Evolutionary conservation across 495 filamentous ascomycete species (phyloP).

Genomic region (Recurvomyces mirabilis): DNA sequence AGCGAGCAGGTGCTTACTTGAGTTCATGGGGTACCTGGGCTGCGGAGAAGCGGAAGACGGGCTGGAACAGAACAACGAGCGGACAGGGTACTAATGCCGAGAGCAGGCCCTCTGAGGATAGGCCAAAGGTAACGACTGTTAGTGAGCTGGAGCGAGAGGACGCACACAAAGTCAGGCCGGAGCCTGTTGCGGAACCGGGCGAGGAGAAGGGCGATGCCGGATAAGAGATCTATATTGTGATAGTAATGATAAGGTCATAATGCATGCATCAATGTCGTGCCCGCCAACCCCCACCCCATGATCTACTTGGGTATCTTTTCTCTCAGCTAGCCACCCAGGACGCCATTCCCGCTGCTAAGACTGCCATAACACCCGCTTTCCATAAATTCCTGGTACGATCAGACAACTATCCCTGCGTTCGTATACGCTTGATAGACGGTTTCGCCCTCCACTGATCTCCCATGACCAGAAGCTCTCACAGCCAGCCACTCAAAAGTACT

Average conservation of each 20-base stretch:
- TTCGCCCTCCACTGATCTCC: too few species aligned
- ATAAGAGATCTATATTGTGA: too few species aligned
- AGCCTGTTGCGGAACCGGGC: background rate
- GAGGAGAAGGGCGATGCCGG: background rate
- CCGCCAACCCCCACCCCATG: too few species aligned
- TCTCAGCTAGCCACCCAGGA: background rate
- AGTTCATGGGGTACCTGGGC: constrained; percentile 95
- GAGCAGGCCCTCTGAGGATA: background rate
- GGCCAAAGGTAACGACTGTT: constrained; percentile 19
- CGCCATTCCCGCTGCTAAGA: too few species aligned
- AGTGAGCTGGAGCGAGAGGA: constrained; percentile 16
- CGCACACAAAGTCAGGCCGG: background rate
- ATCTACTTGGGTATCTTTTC: too few species aligned
- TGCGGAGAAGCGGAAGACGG: constrained; percentile 65
- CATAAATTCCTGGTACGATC: too few species aligned
- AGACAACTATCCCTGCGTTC: constrained; percentile 4
- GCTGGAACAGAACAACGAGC: constrained; percentile 33
- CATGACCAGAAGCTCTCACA: constrained; percentile 1
- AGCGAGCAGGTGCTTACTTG: constrained; percentile 75
- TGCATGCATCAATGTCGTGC: too few species aligned
- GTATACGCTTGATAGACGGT: too few species aligned
- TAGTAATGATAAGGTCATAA: too few species aligned
- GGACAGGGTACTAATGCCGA: background rate
- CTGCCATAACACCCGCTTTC: too few species aligned
- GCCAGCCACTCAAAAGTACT: constrained; percentile 11